Evolutionary conservation across 2,329 filamentous ascomycete genomes (phyloP), one percentile per base, ranked within the genome.

Genomic region (Aspergillus puulaauensis): DNA sequence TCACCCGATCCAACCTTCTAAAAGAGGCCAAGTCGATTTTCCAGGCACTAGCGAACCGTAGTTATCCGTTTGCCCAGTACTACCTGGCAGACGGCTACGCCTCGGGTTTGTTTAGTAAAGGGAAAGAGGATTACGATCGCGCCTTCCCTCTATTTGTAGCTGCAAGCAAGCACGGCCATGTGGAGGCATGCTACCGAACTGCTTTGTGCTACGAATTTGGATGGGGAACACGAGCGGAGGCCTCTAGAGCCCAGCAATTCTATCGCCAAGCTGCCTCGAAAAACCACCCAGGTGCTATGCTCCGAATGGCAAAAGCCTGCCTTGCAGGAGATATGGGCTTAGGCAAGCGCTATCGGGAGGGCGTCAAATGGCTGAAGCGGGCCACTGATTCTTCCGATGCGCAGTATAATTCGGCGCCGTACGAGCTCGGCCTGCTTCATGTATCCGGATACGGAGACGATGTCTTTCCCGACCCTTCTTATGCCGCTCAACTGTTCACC

Each of bases 151-250:
- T 98, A 31, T 99, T 99, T 71, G 83, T 96, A 39, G 86, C 95
- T 15, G 95, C 95, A 8, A 93, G 91, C 68, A 99, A 98, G 78
- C 95, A 97, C 76, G 95, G 95, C 33, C 95, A 99, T 74, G 92
- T 95, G 48, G 95, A 99, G 79, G 95, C 95, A 56, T 93, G 89
- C 37, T 99, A 97, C 76, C 90, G 95, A 55, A 89, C 93, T 52
- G 95, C 90, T 15, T 82, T 99, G 56, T 97, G 93, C 79, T 98
- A 98, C 77, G 95, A 99, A 75, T 98, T 97, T 75, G 95, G 93
- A 61, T 99, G 95, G 95, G 95, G 95, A 41, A 96, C 89, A 68
- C 87, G 91, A 57, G 91, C 91, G 69, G 92, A 97, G 69, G 89
- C 90, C 57, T 86, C 89, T 50, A 97, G 97, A 76, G 93, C 95